Conservation (phyloP, 345 rosid genomes). For the Brassica juncea region DNA sequence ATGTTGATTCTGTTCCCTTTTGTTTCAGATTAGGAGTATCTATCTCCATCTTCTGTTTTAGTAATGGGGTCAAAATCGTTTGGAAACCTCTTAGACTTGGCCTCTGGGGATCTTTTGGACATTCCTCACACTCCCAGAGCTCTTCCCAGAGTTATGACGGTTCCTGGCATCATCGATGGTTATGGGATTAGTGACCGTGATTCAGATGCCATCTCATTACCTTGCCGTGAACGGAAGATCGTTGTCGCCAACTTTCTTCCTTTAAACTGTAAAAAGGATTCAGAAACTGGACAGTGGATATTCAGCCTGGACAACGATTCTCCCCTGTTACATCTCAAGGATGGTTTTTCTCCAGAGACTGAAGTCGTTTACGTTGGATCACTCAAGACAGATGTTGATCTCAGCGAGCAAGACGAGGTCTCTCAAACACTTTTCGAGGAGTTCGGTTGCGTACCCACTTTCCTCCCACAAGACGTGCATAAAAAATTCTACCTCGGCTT, state of each 20-base stretch:
- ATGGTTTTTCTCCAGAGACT: slow-evolving; percentile 46
- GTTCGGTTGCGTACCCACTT: slow-evolving; percentile 51
- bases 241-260: slow-evolving; percentile 53
- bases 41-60: slow-evolving; percentile 1
- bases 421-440: slow-evolving; percentile 46
- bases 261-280: slow-evolving; percentile 45
- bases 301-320: slow-evolving; percentile 47
- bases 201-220: slow-evolving; percentile 35
- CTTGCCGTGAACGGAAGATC: slow-evolving; percentile 35
- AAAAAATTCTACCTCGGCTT: slow-evolving; percentile 51
- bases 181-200: slow-evolving; percentile 39
- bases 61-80: slow-evolving; percentile 68
- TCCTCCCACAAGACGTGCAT: slow-evolving; percentile 48
- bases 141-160: slow-evolving; percentile 59
- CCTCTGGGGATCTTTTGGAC: slow-evolving; percentile 58
- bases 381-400: slow-evolving; percentile 44
- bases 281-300: slow-evolving; percentile 42
- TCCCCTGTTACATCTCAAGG: slow-evolving; percentile 45
- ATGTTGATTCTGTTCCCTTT: neutral
- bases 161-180: slow-evolving; percentile 58
- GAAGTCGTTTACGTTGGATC: slow-evolving; percentile 52
- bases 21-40: slow-evolving; percentile 5
- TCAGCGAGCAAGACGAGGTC: slow-evolving; percentile 50
- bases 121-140: slow-evolving; percentile 54
- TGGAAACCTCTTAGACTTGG: slow-evolving; percentile 61